Evolutionary conservation across 1,284 basidiomycete genomes (phyloP).

Genomic region (Trametes versicolor): DNA sequence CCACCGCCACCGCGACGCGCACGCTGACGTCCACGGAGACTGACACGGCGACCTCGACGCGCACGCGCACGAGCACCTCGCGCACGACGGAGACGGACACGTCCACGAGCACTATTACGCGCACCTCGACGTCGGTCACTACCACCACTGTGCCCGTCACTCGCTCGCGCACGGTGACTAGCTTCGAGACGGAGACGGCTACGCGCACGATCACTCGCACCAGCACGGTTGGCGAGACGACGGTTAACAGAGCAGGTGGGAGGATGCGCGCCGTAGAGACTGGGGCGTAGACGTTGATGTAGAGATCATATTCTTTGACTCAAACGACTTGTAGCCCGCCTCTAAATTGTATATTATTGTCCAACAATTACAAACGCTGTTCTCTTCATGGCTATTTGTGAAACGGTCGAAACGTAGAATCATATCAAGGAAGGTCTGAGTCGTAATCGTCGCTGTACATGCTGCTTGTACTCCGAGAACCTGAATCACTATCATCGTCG

Average conservation of each 20-base stretch:
- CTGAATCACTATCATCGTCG: background rate
- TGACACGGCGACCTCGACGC: background rate
- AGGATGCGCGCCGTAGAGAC: conserved; percentile 8
- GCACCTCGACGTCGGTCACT: background rate
- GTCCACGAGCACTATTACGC: conserved; percentile 9
- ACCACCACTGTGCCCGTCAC: conserved; percentile 9
- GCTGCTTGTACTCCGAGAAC: too few relatives aligned
- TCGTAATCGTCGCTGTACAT: too few relatives aligned
- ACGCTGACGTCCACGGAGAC: conserved; percentile 6
- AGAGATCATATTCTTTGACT: background rate
- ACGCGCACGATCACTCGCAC: conserved; percentile 10
- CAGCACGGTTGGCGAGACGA: conserved; percentile 18
- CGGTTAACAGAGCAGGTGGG: conserved; percentile 2
- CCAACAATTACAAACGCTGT: too few relatives aligned
- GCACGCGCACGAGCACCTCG: conserved; percentile 3
- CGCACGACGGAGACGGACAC: conserved; percentile 6
- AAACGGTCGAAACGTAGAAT: too few relatives aligned
- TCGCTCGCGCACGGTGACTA: conserved; percentile 6
- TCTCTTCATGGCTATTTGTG: too few relatives aligned
- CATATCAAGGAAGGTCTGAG: too few relatives aligned
- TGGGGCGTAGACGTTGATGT: background rate
- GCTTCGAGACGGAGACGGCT: background rate
- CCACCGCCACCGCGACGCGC: background rate
- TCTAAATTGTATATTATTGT: background rate
- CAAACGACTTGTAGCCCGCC: background rate